A percentile compares a stretch with the other conserved stretches of the same genome.
Conservation (phyloP, 2,329 filamentous ascomycete species). For the Fusarium sp. region DNA sequence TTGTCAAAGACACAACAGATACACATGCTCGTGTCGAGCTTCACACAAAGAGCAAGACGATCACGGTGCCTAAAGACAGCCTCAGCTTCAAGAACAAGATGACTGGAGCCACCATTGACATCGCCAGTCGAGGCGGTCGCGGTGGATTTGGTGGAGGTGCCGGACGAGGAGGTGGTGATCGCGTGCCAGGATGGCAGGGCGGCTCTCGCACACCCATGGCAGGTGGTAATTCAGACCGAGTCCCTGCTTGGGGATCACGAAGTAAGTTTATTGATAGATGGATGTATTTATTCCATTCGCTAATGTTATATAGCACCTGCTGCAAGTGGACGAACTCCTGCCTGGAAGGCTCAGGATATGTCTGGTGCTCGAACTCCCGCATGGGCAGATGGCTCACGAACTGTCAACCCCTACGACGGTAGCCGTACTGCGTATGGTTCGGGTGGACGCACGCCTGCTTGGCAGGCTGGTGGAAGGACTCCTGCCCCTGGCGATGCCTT, state of each 20-base stretch:
- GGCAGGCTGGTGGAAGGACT: conserved; percentile 83
- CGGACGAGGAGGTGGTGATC: conserved; percentile 61
- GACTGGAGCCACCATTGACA: conserved; percentile 83
- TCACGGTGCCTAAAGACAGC: conserved; percentile 84
- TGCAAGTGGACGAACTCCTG: conserved; percentile 71
- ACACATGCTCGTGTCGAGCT: conserved; percentile 89
- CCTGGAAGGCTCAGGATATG: conserved; percentile 69
- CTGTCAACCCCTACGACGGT: conserved; percentile 79
- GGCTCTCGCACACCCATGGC: conserved; percentile 78
- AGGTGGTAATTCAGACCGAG: conserved; percentile 71
- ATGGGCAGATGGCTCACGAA: conserved; percentile 77
- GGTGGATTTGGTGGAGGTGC: conserved; percentile 59
- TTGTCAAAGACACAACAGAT: conserved; percentile 95
- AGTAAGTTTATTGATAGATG: conserved; percentile 65
- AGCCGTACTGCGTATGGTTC: conserved; percentile 83
- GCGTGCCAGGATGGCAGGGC: conserved; percentile 70
- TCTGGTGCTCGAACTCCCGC: conserved; percentile 75
- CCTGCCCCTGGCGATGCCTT: conserved; percentile 72
- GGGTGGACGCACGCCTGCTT: conserved; percentile 79
- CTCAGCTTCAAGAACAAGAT: conserved; percentile 88
- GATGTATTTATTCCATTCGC: conserved; percentile 12
- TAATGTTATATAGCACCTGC: conserved; percentile 63
- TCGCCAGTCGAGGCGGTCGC: conserved; percentile 67
- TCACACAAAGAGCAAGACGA: conserved; percentile 92
- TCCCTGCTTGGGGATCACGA: conserved; percentile 81